Evolutionary conservation across 768 basidiomycete species (phyloP).

Genomic region (Hortiboletus flavorubellus): DNA sequence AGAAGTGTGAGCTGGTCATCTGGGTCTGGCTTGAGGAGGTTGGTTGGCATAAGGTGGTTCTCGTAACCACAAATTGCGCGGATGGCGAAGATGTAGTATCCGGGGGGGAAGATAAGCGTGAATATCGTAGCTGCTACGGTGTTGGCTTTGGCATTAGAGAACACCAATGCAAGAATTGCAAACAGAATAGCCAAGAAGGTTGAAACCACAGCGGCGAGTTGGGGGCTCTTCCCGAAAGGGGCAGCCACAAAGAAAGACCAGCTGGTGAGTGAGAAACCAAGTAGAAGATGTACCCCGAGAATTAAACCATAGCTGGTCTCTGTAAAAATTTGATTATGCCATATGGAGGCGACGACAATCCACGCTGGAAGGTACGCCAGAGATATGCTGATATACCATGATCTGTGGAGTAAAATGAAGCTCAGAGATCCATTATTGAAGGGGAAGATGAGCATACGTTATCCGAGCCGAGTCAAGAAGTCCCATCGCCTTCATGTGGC

Average conservation of each 20-base stretch:
- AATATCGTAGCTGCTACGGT: slow-evolving; percentile 56
- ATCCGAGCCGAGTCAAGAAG: slow-evolving; percentile 67
- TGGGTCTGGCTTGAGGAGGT: slow-evolving; percentile 57
- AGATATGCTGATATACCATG: slow-evolving; percentile 67
- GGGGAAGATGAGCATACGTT: slow-evolving; percentile 35
- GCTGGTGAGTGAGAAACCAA: slow-evolving; percentile 63
- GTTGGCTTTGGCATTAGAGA: slow-evolving; percentile 37
- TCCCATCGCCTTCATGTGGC: slow-evolving; percentile 81
- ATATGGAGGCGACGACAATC: slow-evolving; percentile 61
- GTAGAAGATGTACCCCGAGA: slow-evolving; percentile 60
- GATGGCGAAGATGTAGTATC: slow-evolving; percentile 70
- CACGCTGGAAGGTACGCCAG: slow-evolving; percentile 73
- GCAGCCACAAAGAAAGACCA: slow-evolving; percentile 70
- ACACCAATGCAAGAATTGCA: slow-evolving; percentile 62
- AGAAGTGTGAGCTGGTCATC: slow-evolving; percentile 52
- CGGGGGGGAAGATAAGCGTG: slow-evolving; percentile 70
- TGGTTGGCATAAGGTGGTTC: slow-evolving; percentile 50
- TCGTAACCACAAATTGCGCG: slow-evolving; percentile 70
- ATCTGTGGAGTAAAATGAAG: slow-evolving; percentile 24
- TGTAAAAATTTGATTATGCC: slow-evolving; percentile 66
- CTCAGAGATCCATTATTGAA: background rate
- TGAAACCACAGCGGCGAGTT: slow-evolving; percentile 62
- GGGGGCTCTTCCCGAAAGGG: slow-evolving; percentile 71
- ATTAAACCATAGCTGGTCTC: slow-evolving; percentile 57
- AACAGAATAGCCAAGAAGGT: slow-evolving; percentile 66